These are phyloP conservation scores for Carex pumila DNA, from an alignment of 176 grass and related monocot species.

Conservation along the genomic window DNA sequence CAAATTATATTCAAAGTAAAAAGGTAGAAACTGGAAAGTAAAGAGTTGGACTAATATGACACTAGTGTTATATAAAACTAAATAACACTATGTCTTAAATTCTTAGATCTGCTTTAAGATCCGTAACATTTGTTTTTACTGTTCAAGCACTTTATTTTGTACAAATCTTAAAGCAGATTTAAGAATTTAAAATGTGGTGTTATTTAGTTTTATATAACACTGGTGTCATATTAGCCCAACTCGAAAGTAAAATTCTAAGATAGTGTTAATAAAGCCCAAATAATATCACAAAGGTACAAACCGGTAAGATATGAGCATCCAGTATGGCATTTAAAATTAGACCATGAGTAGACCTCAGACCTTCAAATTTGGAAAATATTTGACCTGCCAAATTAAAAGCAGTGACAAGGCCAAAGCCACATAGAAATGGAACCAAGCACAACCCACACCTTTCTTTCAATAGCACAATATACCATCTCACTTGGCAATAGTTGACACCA, in stretches of 20 bases:
- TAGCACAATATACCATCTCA: background rate
- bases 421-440: background rate
- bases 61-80: too few species aligned
- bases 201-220: too few species aligned
- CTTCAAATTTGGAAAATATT: background rate
- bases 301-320: background rate
- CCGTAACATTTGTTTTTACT: too few species aligned
- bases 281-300: background rate
- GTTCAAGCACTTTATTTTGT: too few species aligned
- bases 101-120: too few species aligned
- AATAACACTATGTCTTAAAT: too few species aligned
- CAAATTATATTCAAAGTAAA: background rate
- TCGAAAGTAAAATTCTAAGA: too few species aligned
- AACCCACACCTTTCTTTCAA: background rate
- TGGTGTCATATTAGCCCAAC: too few species aligned
- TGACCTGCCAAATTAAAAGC: background rate
- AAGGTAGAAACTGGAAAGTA: background rate
- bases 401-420: background rate
- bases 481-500: background rate
- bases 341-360: background rate
- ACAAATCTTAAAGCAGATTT: too few species aligned
- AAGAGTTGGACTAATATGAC: too few species aligned
- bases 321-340: background rate
- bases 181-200: too few species aligned
- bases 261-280: too few species aligned